phyloP scores from a whole-genome alignment of 768 basidiomycete species.

The Podaxis sp. region DNA sequence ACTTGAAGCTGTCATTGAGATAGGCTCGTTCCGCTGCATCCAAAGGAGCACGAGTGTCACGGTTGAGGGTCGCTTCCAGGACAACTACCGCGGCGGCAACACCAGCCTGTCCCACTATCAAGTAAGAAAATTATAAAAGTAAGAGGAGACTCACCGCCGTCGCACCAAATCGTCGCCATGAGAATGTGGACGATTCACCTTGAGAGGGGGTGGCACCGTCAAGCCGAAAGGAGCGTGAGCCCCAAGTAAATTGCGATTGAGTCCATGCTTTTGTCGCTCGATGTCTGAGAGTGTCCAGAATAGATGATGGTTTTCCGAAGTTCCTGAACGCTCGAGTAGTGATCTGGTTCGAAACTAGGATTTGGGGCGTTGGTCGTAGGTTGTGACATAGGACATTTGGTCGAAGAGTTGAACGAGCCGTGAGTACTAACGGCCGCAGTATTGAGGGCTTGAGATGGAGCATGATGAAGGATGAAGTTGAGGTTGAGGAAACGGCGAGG shows the following conservation, averaged over 20 bases:
- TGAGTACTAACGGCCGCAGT: background rate
- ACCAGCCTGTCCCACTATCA: conserved; percentile 46
- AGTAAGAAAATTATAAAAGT: background rate
- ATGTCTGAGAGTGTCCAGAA: background rate
- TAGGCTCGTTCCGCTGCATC: conserved; percentile 61
- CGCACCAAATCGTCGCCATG: conserved; percentile 9
- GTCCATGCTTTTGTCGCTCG: background rate
- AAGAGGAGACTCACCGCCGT: conserved; percentile 2
- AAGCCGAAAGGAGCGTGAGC: background rate
- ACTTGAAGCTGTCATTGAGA: conserved; percentile 77
- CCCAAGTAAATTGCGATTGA: background rate
- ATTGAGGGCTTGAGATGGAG: background rate
- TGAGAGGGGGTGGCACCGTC: background rate
- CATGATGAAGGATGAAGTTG: background rate
- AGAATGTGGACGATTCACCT: background rate
- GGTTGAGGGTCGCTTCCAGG: conserved; percentile 66
- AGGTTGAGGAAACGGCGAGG: background rate
- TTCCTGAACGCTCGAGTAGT: background rate
- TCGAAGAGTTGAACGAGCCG: background rate
- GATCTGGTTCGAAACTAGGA: background rate
- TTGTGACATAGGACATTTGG: background rate
- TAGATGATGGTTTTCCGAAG: conserved; percentile 1
- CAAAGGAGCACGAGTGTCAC: conserved; percentile 73
- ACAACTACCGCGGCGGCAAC: conserved; percentile 70
- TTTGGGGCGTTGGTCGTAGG: background rate